These are phyloP conservation scores for Pelargonium nanum DNA, from an alignment of 345 rosid species.

Conservation along the genomic window DNA sequence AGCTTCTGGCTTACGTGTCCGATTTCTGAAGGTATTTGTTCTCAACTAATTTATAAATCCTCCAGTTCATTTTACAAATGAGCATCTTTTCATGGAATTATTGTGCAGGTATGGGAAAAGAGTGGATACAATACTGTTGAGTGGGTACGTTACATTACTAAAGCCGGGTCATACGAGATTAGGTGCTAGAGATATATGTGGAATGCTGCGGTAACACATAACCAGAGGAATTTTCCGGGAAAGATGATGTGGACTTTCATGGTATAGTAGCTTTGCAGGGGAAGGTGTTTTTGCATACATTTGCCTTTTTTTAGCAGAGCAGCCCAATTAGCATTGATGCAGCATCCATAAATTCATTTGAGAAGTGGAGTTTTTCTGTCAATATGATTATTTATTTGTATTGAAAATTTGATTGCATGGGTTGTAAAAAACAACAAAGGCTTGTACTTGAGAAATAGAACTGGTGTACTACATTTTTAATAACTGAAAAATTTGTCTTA, in stretches of 20 bases:
- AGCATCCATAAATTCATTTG: no score
- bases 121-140: constrained; percentile 97
- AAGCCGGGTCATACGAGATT: constrained; percentile 96
- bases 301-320: background rate
- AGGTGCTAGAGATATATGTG: constrained; percentile 64
- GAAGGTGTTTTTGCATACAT: no score
- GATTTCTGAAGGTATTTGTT: constrained; percentile 73
- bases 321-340: background rate
- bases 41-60: background rate
- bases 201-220: constrained; percentile 3
- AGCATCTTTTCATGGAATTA: constrained; percentile 6
- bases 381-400: constrained; percentile 15
- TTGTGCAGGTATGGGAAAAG: constrained; percentile 99
- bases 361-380: constrained; percentile 13
- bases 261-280: no score
- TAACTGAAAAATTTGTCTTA: background rate
- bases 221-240: background rate
- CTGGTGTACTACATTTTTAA: background rate
- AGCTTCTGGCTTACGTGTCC: constrained; percentile 94
- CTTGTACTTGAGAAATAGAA: background rate
- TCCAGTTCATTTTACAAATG: background rate
- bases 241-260: background rate
- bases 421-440: constrained; percentile 16
- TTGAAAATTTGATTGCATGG: constrained; percentile 13
- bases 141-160: constrained; percentile 95